Base-by-base conservation (phyloP, 148 eudicot species). In the Hydrangea macrophylla region DNA sequence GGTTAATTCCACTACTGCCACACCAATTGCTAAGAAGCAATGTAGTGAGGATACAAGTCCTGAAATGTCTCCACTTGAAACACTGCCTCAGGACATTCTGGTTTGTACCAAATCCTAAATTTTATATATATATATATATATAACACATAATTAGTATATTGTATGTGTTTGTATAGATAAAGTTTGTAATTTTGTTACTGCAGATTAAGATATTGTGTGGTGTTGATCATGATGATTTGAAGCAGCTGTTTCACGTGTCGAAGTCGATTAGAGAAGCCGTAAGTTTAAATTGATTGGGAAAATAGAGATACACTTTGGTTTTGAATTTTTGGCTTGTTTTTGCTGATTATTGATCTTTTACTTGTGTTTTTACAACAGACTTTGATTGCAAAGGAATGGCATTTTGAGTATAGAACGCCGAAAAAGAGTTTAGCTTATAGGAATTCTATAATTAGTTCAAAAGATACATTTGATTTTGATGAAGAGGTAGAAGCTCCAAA, bases 191-290 rank as follows among this genome's bases (percentile, higher is more conserved):
- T 67, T 70, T 68, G 23, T 22, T 54, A 44, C 33, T 60, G 45
- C 97, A 91, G 97, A 77, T 88, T 65, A 86, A 80, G 80, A 80
- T 91, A 31, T 31, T 88, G 48, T 88, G 97, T 53, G 91, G 92
- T 15, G 94, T 88, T 11, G 78, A 84, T 66, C 97, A 90, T 60
- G 91, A 88, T 40, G 97, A 90, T 77, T 80, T 90, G 59, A 84
- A 90, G 64, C 84, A 81, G 68, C 85, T 90, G 31, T 78, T 77
- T 62, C 57, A 67, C 51, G 97, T 88, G 22, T 90, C 94, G 1
- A 88, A 81, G 73, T 26, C 83, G 55, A 64, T 86, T 35, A 78
- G 82, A 44, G 90, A 82, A 60, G 89, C 89, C 66, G 93, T 90
- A 39, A 78, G 92, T 71, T 70, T 20, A 32, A 18, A 22, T 20